Conservation (phyloP, 2,329 filamentous ascomycete genomes). For the Aplosporella prunicola region DNA sequence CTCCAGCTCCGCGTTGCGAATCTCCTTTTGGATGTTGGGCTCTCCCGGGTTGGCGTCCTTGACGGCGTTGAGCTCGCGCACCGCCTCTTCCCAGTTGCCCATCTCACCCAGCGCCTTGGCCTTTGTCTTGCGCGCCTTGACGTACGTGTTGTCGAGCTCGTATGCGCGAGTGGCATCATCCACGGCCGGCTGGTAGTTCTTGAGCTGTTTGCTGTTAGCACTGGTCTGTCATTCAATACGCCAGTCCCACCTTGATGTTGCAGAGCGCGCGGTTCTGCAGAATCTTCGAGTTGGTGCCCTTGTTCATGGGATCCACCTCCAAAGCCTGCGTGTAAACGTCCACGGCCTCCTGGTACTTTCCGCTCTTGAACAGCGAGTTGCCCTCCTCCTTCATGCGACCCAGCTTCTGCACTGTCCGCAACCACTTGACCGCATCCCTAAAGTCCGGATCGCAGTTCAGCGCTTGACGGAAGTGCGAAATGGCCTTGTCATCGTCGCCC, state of each 20-base stretch:
- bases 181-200: constrained; percentile 73
- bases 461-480: constrained; percentile 85
- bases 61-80: constrained; percentile 80
- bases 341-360: constrained; percentile 69
- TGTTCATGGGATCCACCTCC: constrained; percentile 77
- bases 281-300: constrained; percentile 88
- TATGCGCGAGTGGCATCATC: constrained; percentile 79
- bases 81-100: constrained; percentile 85
- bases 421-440: constrained; percentile 76
- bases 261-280: constrained; percentile 88
- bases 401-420: constrained; percentile 83
- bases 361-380: constrained; percentile 80
- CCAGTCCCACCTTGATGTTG: constrained; percentile 47
- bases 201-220: constrained; percentile 45
- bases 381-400: constrained; percentile 91
- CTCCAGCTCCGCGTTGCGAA: constrained; percentile 84
- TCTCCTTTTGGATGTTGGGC: constrained; percentile 68
- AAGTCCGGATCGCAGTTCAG: constrained; percentile 87
- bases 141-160: constrained; percentile 71
- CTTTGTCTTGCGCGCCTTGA: constrained; percentile 86
- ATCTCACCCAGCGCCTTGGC: constrained; percentile 80
- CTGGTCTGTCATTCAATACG: constrained; percentile 5
- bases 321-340: constrained; percentile 77
- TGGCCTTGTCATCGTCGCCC: constrained; percentile 90
- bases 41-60: constrained; percentile 77